Evolutionary conservation across 2,329 filamentous ascomycete genomes (phyloP), one percentile per base, ranked within the genome.

Genomic region (Bisporella sp.): DNA sequence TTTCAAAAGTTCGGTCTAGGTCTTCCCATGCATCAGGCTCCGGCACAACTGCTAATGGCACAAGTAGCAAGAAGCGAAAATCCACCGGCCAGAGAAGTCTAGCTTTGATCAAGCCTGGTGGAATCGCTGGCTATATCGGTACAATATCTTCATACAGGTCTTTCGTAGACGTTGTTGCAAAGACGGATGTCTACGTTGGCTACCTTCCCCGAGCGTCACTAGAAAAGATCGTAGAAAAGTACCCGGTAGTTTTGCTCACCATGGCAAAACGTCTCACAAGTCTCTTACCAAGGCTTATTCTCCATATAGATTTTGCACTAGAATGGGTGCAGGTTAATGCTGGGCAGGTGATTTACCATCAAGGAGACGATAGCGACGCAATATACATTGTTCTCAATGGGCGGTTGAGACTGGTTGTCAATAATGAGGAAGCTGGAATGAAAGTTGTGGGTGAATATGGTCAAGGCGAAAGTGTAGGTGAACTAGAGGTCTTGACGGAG

Each of bases 321-420:
- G 95, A 99, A 71, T 99, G 95, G 93, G 84, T 96, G 3, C 95
- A 99, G 64, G 90, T 99, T 54, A 90, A 89, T 68, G 89, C 93
- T 4, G 91, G 93, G 0, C 90, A 99, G 64, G 87, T 96, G 7
- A 87, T 99, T 35, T 96, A 95, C 66, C 89, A 95, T 58, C 87
- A 95, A 67, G 84, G 84, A 2, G 91, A 99, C 58, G 93, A 97
- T 58, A 99, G 93, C 62, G 93, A 99, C 67, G 92, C 95, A 1
- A 99, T 99, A 40, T 99, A 97, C 62, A 91, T 99, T 54, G 93
- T 99, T 1, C 77, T 99, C 12, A 99, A 99, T 59, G 93, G 93
- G 7, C 87, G 93, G 12, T 70, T 99, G 13, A 80, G 95, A 49
- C 79, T 92, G 0, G 87, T 99, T 0, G 79, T 90, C 53, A 91